These are phyloP conservation scores for Syzygium malaccense DNA, from an alignment of 441 rosid genomes.

Conservation along the genomic window DNA sequence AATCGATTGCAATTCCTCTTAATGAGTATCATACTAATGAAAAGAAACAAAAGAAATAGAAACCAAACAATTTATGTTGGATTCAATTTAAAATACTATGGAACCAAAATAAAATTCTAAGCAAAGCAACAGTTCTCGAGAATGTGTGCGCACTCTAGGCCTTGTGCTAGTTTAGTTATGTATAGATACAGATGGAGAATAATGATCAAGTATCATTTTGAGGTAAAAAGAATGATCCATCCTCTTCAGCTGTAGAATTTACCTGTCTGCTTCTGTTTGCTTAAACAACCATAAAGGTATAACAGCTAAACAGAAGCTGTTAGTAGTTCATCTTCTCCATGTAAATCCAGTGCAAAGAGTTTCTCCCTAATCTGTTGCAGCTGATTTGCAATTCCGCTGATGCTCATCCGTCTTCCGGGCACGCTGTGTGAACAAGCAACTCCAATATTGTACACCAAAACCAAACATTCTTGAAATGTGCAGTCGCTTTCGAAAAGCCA, in stretches of 20 bases:
- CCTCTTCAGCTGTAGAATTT: neutral
- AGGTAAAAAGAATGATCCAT: neutral
- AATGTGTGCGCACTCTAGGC: neutral
- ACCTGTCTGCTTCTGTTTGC: neutral
- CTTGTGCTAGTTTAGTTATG: neutral
- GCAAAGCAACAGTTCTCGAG: neutral
- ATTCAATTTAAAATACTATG: neutral
- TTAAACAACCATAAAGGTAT: too few species aligned
- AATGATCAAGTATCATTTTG: neutral
- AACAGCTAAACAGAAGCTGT: neutral
- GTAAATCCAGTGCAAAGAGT: neutral
- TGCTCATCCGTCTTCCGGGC: neutral
- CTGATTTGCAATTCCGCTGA: neutral
- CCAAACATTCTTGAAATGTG: neutral
- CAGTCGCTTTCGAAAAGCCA: neutral
- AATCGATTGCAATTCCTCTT: neutral
- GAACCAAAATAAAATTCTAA: neutral
- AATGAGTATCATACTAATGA: neutral
- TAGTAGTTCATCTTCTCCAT: neutral
- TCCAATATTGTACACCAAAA: neutral
- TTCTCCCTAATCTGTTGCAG: neutral
- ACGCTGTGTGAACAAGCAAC: neutral
- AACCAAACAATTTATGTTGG: neutral
- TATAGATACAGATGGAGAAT: neutral
- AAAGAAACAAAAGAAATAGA: too few species aligned